These are phyloP conservation scores for Fusarium heterosporum DNA, from an alignment of 2,329 filamentous ascomycete species.

Conservation along the genomic window DNA sequence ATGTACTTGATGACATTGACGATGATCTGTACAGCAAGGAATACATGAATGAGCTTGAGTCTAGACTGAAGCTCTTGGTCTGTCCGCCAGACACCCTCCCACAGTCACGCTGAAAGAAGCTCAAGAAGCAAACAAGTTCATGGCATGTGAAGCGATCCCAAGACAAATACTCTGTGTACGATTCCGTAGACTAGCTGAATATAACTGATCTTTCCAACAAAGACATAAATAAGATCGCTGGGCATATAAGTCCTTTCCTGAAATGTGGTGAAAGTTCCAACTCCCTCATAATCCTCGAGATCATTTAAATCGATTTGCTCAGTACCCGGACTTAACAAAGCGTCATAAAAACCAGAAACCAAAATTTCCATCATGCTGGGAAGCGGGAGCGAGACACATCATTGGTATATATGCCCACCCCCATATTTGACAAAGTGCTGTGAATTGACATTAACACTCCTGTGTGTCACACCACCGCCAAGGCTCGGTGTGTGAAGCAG, in stretches of 20 bases:
- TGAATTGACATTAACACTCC: background rate
- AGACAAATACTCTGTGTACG: no score
- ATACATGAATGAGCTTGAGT: rapidly evolving
- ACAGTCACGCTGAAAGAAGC: rapidly evolving
- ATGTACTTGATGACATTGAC: background rate
- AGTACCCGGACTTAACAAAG: no score
- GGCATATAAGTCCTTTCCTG: no score
- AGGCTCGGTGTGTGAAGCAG: background rate
- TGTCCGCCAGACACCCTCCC: rapidly evolving
- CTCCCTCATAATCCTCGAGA: no score
- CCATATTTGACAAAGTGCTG: rapidly evolving
- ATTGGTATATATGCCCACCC: background rate
- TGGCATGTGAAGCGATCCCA: background rate
- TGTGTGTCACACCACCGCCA: background rate
- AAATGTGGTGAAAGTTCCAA: no score
- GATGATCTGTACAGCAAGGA: background rate
- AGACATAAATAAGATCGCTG: no score
- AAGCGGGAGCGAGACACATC: background rate
- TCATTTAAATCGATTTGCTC: no score
- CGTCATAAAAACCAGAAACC: no score
- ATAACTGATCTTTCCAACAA: no score
- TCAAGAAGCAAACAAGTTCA: background rate
- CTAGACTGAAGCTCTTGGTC: background rate
- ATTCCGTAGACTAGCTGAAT: no score
- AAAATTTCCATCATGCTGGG: background rate